Evolutionary conservation across 176 grass and related monocot species (phyloP), one percentile per base, ranked within the genome.

Genomic region (Lolium multiflorum): DNA sequence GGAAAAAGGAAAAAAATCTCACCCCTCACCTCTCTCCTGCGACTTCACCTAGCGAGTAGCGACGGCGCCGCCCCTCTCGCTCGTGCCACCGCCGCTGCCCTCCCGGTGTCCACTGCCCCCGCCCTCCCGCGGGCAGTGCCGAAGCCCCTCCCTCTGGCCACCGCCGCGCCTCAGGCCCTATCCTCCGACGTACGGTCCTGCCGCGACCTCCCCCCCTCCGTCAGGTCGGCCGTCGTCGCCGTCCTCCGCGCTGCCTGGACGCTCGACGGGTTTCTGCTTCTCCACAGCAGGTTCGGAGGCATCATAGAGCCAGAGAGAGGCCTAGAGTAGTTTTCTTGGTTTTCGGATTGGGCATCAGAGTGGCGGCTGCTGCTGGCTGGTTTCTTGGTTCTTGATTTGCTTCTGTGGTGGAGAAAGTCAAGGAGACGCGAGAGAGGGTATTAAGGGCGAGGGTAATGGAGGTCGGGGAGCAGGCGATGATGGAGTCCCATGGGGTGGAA

Each of bases 401-500:
- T 66, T 69, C 20, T 74, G 54, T 22, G 11, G 85, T 35, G 65
- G 47, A 86, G 39, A 65, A 21, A 44, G 69, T 18, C 3, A 47
- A 72, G 41, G 43, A 47, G 24, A 38, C 20, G 12, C 18, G 12
- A 8, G 54, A 67, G 56, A 82, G 85, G 66, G 35, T 78, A 73
- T 80, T 80, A 20, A 52, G 67, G 55, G 70, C 44, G 17, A 11
- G 16, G 59, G 56, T 31, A 64, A 90, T 92, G 88, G 90, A 94
- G 57, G 73, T 84, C 16, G 71, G 56, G 28, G 87, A 38, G 21
- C 65, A 74, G 35, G 71, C 54, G 14, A 82, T 92, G 85, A 92
- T 96, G 88, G 97, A 96, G 38, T 15, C 84, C 59, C 93, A 92
- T 43, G 92, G 89, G 41, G 92, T 84, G 50, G 92, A 96, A 47